These are phyloP conservation scores for Quercus glauca DNA, from an alignment of 306 rosid species.

Conservation along the genomic window DNA sequence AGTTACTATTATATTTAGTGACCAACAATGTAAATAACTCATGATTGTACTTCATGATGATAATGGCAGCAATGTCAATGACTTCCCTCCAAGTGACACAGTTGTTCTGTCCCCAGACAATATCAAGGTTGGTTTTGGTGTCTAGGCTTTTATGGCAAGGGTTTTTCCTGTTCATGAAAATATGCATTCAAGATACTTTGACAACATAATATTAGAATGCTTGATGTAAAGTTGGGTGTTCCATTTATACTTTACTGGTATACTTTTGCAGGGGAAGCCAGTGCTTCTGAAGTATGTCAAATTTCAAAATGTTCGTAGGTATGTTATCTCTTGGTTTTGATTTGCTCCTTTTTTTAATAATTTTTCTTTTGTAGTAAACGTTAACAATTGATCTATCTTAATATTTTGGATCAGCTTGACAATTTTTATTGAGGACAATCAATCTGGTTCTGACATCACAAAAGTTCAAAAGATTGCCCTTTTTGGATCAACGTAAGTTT, in stretches of 20 bases:
- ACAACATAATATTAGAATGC: not conserved
- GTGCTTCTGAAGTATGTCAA: constrained; percentile 77
- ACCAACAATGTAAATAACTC: constrained; percentile 8
- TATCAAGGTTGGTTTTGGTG: constrained; percentile 51
- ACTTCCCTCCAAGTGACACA: constrained; percentile 82
- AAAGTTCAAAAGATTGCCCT: constrained; percentile 83
- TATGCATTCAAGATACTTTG: not conserved
- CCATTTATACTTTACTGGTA: not conserved
- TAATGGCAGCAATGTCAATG: constrained; percentile 77
- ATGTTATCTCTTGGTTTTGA: constrained; percentile 19
- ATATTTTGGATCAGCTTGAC: constrained; percentile 69
- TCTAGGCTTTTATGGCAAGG: not conserved
- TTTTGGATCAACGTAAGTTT: constrained; percentile 86
- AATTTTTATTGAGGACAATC: constrained; percentile 91
- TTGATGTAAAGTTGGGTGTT: not conserved
- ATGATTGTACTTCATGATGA: constrained; percentile 28
- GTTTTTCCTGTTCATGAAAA: not conserved
- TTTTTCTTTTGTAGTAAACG: not conserved
- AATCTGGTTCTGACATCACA: constrained; percentile 67
- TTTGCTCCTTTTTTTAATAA: not conserved
- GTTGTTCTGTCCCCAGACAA: constrained; percentile 61
- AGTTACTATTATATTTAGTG: constrained; percentile 3
- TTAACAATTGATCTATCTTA: constrained; percentile 18
- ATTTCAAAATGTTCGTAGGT: constrained; percentile 98
- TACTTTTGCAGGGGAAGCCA: constrained; percentile 72